phyloP scores from a whole-genome alignment of 1,284 basidiomycete genomes.

The Cutaneotrichosporon mucoides region DNA sequence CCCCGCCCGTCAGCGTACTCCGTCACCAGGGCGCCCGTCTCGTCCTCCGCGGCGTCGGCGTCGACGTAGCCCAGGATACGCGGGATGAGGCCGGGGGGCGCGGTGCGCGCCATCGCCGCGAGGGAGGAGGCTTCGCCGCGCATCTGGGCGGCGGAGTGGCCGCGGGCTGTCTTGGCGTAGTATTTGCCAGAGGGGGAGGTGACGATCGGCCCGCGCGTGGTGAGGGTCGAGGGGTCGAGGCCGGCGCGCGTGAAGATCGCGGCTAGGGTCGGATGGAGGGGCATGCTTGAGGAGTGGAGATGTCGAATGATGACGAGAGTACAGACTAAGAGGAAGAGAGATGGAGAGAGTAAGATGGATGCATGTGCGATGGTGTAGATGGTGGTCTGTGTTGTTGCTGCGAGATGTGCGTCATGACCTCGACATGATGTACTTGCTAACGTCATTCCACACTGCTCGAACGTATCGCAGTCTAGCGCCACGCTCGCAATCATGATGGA shows the following conservation, averaged over 20 bases:
- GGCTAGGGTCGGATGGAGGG: constrained; percentile 14
- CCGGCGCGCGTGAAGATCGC: constrained; percentile 18
- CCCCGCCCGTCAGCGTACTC: constrained; percentile 2
- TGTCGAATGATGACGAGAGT: background rate
- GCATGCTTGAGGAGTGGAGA: background rate
- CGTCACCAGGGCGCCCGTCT: constrained; percentile 59
- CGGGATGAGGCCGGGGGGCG: constrained; percentile 63
- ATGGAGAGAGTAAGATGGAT: too few species aligned
- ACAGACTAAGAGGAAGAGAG: background rate
- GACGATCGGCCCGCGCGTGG: constrained; percentile 10
- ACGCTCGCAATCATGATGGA: too few species aligned
- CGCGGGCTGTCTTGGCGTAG: constrained; percentile 27
- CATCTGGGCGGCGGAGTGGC: constrained; percentile 54
- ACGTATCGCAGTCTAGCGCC: too few species aligned
- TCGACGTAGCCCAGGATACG: constrained; percentile 55
- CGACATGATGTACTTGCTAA: too few species aligned
- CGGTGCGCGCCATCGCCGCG: constrained; percentile 59
- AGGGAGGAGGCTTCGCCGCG: constrained; percentile 69
- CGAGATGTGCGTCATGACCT: too few species aligned
- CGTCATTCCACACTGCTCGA: too few species aligned
- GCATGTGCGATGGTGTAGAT: constrained; percentile 2
- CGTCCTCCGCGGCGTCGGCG: constrained; percentile 36
- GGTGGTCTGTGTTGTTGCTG: too few species aligned
- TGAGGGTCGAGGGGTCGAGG: constrained; percentile 16
- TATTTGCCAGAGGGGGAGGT: constrained; percentile 13